phyloP scores from a whole-genome alignment of 2,329 filamentous ascomycete species.

The Emmonsia crescens region DNA sequence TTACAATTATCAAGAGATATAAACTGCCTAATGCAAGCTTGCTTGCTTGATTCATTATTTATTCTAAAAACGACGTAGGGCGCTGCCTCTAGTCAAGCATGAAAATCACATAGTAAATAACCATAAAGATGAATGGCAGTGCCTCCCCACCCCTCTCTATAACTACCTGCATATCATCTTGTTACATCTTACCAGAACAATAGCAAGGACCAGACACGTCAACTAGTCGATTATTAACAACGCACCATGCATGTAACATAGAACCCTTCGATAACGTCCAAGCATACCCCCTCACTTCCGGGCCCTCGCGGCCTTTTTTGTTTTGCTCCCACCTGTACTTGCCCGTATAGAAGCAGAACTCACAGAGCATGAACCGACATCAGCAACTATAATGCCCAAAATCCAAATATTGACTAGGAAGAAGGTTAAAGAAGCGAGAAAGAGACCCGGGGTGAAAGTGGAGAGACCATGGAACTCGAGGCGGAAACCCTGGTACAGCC shows the following conservation, averaged over 20 bases:
- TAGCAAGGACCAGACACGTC: not conserved
- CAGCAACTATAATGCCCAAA: conserved; percentile 64
- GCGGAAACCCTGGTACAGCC: conserved; percentile 64
- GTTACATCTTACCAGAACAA: not conserved
- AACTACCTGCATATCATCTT: not conserved
- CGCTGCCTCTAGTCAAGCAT: no score
- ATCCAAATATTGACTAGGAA: conserved; percentile 84
- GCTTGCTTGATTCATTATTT: not conserved
- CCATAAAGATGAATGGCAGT: not conserved
- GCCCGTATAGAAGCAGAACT: not conserved
- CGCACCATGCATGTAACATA: not conserved
- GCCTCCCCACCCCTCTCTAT: not conserved
- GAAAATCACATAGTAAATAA: not conserved
- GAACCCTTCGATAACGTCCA: not conserved
- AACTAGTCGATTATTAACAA: not conserved
- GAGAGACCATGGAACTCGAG: conserved; percentile 72
- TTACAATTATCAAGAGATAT: not conserved
- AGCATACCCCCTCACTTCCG: not conserved
- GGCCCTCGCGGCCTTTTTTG: not conserved
- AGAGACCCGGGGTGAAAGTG: conserved; percentile 78
- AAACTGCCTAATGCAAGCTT: not conserved
- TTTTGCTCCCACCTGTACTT: no score
- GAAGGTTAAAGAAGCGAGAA: conserved; percentile 63
- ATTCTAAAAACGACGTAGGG: not conserved
- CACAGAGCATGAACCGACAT: conserved; percentile 36